These are phyloP conservation scores for Candida silvicultrix DNA, from an alignment of 805 yeast species.

Conservation along the genomic window DNA sequence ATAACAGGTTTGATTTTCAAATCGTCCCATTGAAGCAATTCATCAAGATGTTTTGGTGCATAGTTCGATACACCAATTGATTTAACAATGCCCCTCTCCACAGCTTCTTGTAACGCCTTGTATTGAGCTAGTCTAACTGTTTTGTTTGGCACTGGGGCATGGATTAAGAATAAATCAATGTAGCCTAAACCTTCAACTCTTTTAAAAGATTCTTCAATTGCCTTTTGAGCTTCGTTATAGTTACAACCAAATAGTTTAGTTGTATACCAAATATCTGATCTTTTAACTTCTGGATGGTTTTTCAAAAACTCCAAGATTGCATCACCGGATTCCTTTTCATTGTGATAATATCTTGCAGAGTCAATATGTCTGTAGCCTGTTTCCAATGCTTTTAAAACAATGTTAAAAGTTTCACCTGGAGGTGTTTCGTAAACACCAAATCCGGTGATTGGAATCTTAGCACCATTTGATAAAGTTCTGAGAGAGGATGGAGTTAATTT, in stretches of 20 bases:
- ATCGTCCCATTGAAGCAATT: conserved; percentile 49
- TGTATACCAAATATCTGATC: conserved; percentile 60
- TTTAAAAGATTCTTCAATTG: conserved; percentile 46
- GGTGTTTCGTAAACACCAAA: conserved; percentile 53
- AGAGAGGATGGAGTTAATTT: not conserved
- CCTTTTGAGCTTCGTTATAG: conserved; percentile 32
- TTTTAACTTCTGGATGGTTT: conserved; percentile 43
- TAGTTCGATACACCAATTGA: conserved; percentile 73
- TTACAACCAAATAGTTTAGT: conserved; percentile 48
- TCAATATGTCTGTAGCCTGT: conserved; percentile 71
- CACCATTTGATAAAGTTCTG: conserved; percentile 49
- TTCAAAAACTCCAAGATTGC: conserved; percentile 45
- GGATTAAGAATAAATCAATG: conserved; percentile 63
- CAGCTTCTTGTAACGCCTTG: conserved; percentile 68
- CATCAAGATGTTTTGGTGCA: conserved; percentile 50
- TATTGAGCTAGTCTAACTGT: conserved; percentile 51
- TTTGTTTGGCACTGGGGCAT: conserved; percentile 47
- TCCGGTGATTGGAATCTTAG: conserved; percentile 58
- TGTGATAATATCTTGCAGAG: conserved; percentile 61
- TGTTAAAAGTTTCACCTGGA: conserved; percentile 32
- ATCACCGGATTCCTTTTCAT: conserved; percentile 63
- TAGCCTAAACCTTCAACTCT: conserved; percentile 48
- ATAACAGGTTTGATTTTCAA: conserved; percentile 53
- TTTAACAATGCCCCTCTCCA: conserved; percentile 46
- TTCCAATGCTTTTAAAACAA: conserved; percentile 53